Conservation (phyloP, 176 grass and related monocot genomes). For the Carex littledalei region DNA sequence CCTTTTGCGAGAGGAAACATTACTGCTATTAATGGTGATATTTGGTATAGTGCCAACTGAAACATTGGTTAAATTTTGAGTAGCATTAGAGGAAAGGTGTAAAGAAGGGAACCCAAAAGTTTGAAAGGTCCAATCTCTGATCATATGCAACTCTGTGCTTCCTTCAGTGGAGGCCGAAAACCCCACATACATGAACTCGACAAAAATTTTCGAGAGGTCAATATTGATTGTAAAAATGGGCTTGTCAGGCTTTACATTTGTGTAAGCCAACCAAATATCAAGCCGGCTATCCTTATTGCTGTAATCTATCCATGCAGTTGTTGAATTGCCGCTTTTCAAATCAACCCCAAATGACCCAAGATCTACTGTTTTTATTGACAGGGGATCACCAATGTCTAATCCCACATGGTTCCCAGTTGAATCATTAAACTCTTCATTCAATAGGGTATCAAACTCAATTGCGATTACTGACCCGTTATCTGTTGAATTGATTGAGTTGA, state of each 20-base stretch:
- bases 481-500: conserved; percentile 21
- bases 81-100: conserved; percentile 18
- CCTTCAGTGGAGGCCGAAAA: conserved; percentile 83
- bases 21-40: background rate
- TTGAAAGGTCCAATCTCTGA: conserved; percentile 65
- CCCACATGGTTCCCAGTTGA: conserved; percentile 66
- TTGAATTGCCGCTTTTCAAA: conserved; percentile 64
- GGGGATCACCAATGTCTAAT: conserved; percentile 46
- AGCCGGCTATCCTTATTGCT: conserved; percentile 25
- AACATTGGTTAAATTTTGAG: conserved; percentile 16
- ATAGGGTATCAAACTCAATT: conserved; percentile 66
- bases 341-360: conserved; percentile 31
- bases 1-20: conserved; percentile 21
- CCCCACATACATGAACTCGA: conserved; percentile 63
- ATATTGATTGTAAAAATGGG: conserved; percentile 36
- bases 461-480: conserved; percentile 36
- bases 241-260: conserved; percentile 29
- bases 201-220: conserved; percentile 46
- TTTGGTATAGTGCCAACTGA: background rate
- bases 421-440: conserved; percentile 54
- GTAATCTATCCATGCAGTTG: conserved; percentile 75
- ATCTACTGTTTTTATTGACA: conserved; percentile 38
- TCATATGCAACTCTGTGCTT: conserved; percentile 63
- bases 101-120: conserved; percentile 38
- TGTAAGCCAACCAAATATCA: conserved; percentile 44